Conservation (phyloP, 352 stramenopile genomes). For the Elongisporangium anandrum region DNA sequence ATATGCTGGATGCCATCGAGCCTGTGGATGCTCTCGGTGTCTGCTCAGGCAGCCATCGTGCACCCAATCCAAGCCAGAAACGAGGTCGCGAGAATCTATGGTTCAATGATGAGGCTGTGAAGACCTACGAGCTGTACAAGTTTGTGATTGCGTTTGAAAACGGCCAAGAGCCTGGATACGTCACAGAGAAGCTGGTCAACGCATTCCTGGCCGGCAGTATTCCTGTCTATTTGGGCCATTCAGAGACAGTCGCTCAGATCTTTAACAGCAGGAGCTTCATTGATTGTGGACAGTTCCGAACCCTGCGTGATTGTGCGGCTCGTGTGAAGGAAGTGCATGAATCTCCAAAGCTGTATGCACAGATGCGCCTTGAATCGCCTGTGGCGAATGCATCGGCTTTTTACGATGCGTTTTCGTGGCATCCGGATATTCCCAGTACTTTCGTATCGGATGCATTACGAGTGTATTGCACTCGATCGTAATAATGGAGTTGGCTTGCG, state of each 20-base stretch:
- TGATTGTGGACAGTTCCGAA: constrained; percentile 37
- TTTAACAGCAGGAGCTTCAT: constrained; percentile 57
- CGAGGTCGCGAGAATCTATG: constrained; percentile 7
- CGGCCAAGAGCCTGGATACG: constrained; percentile 28
- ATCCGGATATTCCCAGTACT: too few species aligned
- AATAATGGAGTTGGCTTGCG: too few species aligned
- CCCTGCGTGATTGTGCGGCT: constrained; percentile 26
- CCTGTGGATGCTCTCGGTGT: constrained; percentile 38
- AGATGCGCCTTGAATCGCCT: constrained; percentile 22
- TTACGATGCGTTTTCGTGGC: constrained; percentile 33
- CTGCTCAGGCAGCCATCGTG: constrained; percentile 20
- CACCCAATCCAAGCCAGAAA: constrained; percentile 1
- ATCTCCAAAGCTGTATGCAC: constrained; percentile 25
- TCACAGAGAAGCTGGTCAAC: constrained; percentile 66
- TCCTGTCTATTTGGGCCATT: constrained; percentile 57
- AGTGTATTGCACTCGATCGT: too few species aligned
- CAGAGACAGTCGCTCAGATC: constrained; percentile 18
- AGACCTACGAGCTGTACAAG: constrained; percentile 33
- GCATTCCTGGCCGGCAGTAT: constrained; percentile 52
- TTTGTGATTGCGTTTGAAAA: constrained; percentile 79
- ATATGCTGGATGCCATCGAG: constrained; percentile 36
- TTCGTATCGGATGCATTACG: too few species aligned
- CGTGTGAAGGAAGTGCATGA: constrained; percentile 34
- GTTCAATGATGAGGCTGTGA: constrained; percentile 36
- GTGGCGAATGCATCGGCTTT: constrained; percentile 26